phyloP scores from a whole-genome alignment of 2,329 filamentous ascomycete species.

The Penicillium sumatraense region DNA sequence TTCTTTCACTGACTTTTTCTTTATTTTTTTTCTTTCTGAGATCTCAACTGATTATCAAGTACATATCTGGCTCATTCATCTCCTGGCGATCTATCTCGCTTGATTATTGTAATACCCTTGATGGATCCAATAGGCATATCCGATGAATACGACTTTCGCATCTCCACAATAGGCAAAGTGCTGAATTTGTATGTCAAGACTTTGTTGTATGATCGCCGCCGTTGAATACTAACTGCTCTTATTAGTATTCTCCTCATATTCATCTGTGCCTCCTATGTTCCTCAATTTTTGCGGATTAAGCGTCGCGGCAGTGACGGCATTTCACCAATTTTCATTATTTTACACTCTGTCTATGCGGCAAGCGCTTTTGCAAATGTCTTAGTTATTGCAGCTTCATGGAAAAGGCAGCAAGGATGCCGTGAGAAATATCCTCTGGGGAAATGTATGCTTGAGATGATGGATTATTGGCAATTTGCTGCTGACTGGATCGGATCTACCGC shows the following conservation, averaged over 20 bases:
- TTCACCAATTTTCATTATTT: not conserved
- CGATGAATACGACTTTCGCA: not conserved
- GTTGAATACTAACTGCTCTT: not conserved
- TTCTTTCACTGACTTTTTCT: too few relatives aligned
- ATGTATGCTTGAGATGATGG: not conserved
- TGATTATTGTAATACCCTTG: not conserved
- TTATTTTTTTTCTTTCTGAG: too few relatives aligned
- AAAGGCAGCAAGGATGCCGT: not conserved
- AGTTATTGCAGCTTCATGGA: not conserved
- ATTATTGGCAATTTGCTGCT: not conserved
- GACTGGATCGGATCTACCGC: not conserved
- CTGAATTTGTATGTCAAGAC: not conserved
- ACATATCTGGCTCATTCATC: too few relatives aligned
- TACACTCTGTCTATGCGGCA: not conserved
- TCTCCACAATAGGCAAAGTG: not conserved
- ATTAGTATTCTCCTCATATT: not conserved
- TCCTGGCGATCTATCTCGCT: too few relatives aligned
- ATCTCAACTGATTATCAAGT: too few relatives aligned
- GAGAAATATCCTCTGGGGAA: not conserved
- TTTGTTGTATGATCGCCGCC: not conserved
- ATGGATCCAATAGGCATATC: not conserved
- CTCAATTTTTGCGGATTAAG: not conserved
- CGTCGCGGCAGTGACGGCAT: not conserved
- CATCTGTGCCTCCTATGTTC: not conserved
- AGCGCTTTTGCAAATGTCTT: not conserved